phyloP scores from a whole-genome alignment of 1,139 yeast genomes.

The Meyerozyma athensensis region DNA sequence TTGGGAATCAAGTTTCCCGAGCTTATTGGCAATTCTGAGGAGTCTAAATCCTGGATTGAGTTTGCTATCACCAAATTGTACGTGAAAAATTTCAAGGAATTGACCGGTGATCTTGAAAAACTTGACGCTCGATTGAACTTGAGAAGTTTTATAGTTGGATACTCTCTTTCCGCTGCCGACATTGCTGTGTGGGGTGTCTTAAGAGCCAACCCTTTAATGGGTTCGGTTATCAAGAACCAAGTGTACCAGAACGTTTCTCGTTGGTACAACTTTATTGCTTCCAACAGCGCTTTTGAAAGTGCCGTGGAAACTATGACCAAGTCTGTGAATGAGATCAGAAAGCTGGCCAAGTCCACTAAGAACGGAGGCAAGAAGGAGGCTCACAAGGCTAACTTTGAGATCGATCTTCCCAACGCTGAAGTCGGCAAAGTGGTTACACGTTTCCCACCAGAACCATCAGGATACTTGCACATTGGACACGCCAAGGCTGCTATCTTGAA shows the following conservation, averaged over 20 bases:
- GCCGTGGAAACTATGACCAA: conserved; percentile 65
- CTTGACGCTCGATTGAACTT: conserved; percentile 81
- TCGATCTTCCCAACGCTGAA: conserved; percentile 84
- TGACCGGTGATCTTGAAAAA: conserved; percentile 71
- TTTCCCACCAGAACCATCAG: conserved; percentile 91
- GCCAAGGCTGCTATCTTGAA: conserved; percentile 95
- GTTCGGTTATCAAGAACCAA: conserved; percentile 80
- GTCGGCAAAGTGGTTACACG: conserved; percentile 95
- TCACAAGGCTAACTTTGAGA: conserved; percentile 89
- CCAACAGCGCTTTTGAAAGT: conserved; percentile 62
- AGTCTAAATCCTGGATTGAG: conserved; percentile 58
- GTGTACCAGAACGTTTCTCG: conserved; percentile 83
- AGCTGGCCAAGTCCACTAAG: conserved; percentile 44
- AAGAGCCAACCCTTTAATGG: conserved; percentile 90
- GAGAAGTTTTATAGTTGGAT: conserved; percentile 74
- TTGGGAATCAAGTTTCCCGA: conserved; percentile 46
- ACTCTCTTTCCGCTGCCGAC: conserved; percentile 68
- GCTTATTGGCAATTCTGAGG: conserved; percentile 26
- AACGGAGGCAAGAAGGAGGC: conserved; percentile 67
- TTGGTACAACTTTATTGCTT: conserved; percentile 82
- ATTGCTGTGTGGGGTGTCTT: conserved; percentile 90
- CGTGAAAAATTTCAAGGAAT: conserved; percentile 82
- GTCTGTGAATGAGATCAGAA: conserved; percentile 69
- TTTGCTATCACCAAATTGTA: conserved; percentile 66
- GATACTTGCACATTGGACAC: conserved; percentile 91